Conservation (phyloP, 2,329 filamentous ascomycete species). For the Alternaria brassicae region DNA sequence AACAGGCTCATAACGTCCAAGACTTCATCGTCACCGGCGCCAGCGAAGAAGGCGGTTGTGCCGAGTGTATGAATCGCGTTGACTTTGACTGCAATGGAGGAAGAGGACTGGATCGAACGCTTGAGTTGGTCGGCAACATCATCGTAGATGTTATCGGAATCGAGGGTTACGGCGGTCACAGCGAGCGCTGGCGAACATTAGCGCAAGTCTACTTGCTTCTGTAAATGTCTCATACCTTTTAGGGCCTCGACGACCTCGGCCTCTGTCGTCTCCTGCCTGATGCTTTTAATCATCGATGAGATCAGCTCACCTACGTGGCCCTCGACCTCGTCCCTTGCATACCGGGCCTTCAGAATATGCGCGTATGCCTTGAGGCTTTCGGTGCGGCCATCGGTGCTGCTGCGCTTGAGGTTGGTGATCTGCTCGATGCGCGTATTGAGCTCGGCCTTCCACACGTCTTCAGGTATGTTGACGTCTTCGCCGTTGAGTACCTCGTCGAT, state of each 20-base stretch:
- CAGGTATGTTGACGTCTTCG: slow-evolving; percentile 59
- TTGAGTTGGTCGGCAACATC: slow-evolving; percentile 66
- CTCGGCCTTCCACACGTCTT: slow-evolving; percentile 66
- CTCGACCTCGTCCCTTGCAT: slow-evolving; percentile 68
- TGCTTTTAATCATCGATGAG: slow-evolving; percentile 70
- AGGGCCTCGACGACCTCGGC: slow-evolving; percentile 74
- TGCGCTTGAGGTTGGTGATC: slow-evolving; percentile 79
- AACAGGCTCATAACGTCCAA: slow-evolving; percentile 77
- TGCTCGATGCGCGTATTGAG: slow-evolving; percentile 72
- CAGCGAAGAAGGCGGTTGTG: slow-evolving; percentile 77
- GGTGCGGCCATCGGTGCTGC: slow-evolving; percentile 74
- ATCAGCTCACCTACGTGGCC: slow-evolving; percentile 67
- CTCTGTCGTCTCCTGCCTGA: slow-evolving; percentile 72
- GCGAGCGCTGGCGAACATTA: slow-evolving; percentile 62
- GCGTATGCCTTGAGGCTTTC: slow-evolving; percentile 67
- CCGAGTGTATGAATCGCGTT: slow-evolving; percentile 76
- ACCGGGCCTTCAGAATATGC: slow-evolving; percentile 72
- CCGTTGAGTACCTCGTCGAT: slow-evolving; percentile 67
- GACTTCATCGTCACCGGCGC: slow-evolving; percentile 71
- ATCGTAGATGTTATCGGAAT: slow-evolving; percentile 71
- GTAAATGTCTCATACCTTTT: slow-evolving; percentile 56
- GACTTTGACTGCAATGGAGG: slow-evolving; percentile 69
- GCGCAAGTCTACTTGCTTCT: not conserved
- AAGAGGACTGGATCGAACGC: slow-evolving; percentile 69
- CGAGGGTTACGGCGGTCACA: slow-evolving; percentile 72